phyloP scores from a whole-genome alignment of 192 early-diverging fungal species.

The Coemansia sp. region DNA sequence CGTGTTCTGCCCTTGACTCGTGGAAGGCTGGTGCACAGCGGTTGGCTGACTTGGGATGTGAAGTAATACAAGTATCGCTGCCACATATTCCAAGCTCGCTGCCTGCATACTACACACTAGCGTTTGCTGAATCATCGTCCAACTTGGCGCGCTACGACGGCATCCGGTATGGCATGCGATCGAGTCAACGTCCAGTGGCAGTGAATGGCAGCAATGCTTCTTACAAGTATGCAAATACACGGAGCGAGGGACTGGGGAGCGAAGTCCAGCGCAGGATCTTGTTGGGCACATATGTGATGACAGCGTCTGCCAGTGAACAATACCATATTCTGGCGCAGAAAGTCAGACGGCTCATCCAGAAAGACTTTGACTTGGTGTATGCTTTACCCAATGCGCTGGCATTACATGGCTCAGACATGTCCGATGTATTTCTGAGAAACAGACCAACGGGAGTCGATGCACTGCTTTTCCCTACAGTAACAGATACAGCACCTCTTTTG shows the following conservation, averaged over 20 bases:
- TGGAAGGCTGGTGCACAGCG: conserved; percentile 63
- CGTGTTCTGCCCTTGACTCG: conserved; percentile 47
- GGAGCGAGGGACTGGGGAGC: conserved; percentile 71
- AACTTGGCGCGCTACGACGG: conserved; percentile 91
- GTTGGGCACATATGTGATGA: conserved; percentile 84
- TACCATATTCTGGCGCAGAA: conserved; percentile 83
- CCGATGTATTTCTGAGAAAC: not conserved
- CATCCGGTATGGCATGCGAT: conserved; percentile 70
- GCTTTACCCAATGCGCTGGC: conserved; percentile 58
- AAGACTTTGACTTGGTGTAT: conserved; percentile 79
- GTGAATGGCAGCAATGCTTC: conserved; percentile 20
- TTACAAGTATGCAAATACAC: conserved; percentile 59
- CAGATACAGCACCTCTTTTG: conserved; percentile 69
- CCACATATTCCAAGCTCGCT: conserved; percentile 71
- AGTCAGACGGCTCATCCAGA: conserved; percentile 72
- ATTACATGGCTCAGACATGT: conserved; percentile 14
- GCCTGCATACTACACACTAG: conserved; percentile 85
- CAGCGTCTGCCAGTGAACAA: conserved; percentile 63
- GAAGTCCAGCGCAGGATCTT: conserved; percentile 84
- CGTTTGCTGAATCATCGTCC: conserved; percentile 86
- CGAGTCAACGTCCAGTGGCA: not conserved
- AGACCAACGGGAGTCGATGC: conserved; percentile 60
- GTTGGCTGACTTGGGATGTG: conserved; percentile 65
- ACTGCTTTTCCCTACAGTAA: conserved; percentile 77
- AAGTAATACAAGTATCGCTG: conserved; percentile 67